phyloP scores from a whole-genome alignment of 2,329 filamentous ascomycete species.

The Botrytis porri region DNA sequence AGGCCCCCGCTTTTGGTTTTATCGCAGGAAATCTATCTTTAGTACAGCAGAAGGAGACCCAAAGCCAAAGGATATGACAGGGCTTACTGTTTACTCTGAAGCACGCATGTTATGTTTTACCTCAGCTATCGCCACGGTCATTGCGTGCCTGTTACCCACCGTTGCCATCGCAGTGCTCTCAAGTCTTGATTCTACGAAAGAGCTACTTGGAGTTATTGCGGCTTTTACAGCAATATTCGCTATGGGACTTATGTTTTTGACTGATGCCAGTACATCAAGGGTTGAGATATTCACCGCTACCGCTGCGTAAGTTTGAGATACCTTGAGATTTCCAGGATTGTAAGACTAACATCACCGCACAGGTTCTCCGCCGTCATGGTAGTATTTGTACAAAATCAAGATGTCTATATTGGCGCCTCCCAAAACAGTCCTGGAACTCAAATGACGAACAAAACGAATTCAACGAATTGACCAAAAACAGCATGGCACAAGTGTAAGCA shows the following conservation, averaged over 20 bases:
- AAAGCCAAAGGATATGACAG: background rate
- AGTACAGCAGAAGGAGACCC: background rate
- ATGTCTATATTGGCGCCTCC: background rate
- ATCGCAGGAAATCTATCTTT: background rate
- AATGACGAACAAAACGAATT: background rate
- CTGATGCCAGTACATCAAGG: slow-evolving; percentile 21
- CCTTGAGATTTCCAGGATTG: background rate
- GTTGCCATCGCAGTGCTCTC: slow-evolving; percentile 27
- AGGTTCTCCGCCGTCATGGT: slow-evolving; percentile 30
- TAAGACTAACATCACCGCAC: background rate
- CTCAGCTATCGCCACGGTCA: slow-evolving; percentile 24
- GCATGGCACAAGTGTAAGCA: background rate
- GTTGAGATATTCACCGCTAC: slow-evolving; percentile 32
- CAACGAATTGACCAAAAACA: background rate
- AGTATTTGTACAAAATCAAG: slow-evolving; percentile 28
- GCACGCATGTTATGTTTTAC: slow-evolving; percentile 20
- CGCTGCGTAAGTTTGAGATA: slow-evolving; percentile 27
- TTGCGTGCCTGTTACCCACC: slow-evolving; percentile 27
- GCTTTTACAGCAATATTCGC: slow-evolving; percentile 27
- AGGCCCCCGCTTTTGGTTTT: background rate
- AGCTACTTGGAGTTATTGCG: slow-evolving; percentile 24
- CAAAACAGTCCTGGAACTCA: background rate
- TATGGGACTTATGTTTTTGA: slow-evolving; percentile 26
- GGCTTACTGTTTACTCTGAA: slow-evolving; percentile 12
- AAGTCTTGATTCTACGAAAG: slow-evolving; percentile 16